A percentile compares a stretch with the other conserved stretches of the same genome.
Evolutionary conservation across 2,329 filamentous ascomycete genomes (phyloP).

Genomic region (Cadophora gregata): DNA sequence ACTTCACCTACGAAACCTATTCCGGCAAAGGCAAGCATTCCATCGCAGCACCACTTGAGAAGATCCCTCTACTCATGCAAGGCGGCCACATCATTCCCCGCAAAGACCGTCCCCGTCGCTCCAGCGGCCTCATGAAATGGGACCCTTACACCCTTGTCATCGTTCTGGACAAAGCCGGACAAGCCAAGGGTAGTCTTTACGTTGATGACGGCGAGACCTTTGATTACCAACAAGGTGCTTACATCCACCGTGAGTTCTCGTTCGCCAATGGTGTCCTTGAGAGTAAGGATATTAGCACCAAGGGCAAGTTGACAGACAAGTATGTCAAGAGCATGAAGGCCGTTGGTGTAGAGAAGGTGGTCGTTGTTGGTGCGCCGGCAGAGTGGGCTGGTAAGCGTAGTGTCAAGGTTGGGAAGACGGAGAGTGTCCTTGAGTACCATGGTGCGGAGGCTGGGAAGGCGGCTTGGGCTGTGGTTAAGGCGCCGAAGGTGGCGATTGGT

Average conservation of each 20-base stretch:
- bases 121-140: conserved; percentile 86
- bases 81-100: conserved; percentile 92
- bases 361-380: conserved; percentile 80
- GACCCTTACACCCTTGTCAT: conserved; percentile 95
- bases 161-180: conserved; percentile 68
- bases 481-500: conserved; percentile 66
- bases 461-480: conserved; percentile 66
- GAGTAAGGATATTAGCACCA: conserved; percentile 68
- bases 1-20: conserved; percentile 84
- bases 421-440: conserved; percentile 66
- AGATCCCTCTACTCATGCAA: conserved; percentile 88
- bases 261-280: conserved; percentile 66
- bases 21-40: conserved; percentile 71
- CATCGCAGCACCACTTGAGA: conserved; percentile 80
- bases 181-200: conserved; percentile 84
- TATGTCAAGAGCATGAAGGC: conserved; percentile 81
- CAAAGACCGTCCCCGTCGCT: conserved; percentile 85
- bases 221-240: conserved; percentile 84
- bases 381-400: conserved; percentile 70
- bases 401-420: conserved; percentile 62
- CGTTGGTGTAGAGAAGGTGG: conserved; percentile 82
- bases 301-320: conserved; percentile 66
- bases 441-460: conserved; percentile 59
- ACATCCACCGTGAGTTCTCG: conserved; percentile 82
- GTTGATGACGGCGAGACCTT: conserved; percentile 94